phyloP scores from a whole-genome alignment of 768 basidiomycete genomes.

The Tubosaeta sp. region DNA sequence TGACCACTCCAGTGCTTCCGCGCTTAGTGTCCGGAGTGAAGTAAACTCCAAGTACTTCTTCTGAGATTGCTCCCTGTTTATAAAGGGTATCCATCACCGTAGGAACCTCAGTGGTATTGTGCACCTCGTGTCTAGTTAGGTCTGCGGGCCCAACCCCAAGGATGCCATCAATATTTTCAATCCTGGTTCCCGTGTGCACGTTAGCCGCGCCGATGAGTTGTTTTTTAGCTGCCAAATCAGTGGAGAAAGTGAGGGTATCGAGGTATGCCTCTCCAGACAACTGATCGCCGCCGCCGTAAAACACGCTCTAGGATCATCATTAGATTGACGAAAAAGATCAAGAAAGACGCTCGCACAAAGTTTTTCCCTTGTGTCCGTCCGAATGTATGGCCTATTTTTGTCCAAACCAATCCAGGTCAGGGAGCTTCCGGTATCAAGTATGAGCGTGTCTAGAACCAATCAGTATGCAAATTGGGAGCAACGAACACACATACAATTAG shows the following conservation, averaged over 20 bases:
- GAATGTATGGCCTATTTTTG: slow-evolving; percentile 3
- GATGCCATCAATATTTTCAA: not conserved
- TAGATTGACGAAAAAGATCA: not conserved
- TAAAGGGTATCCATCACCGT: slow-evolving; percentile 35
- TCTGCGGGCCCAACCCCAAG: slow-evolving; percentile 29
- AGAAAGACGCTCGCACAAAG: not conserved
- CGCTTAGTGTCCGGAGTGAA: slow-evolving; percentile 22
- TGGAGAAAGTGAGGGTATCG: not conserved
- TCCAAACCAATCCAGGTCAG: slow-evolving; percentile 26
- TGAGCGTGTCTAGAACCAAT: slow-evolving; percentile 17
- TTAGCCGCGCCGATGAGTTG: slow-evolving; percentile 23
- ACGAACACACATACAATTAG: slow-evolving; percentile 17
- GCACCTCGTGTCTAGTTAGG: slow-evolving; percentile 27
- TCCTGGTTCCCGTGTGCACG: not conserved
- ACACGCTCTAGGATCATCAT: no score
- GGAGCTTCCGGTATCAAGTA: slow-evolving; percentile 29
- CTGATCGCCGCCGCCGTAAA: no score
- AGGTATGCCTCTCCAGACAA: not conserved
- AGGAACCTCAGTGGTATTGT: slow-evolving; percentile 11
- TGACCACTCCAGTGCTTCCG: slow-evolving; percentile 13
- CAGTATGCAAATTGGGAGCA: not conserved
- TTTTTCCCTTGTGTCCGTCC: slow-evolving; percentile 7
- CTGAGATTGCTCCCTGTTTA: slow-evolving; percentile 22
- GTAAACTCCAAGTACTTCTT: slow-evolving; percentile 27
- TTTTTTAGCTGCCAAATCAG: not conserved